A percentile compares a stretch with the other conserved stretches of the same genome.
These are phyloP conservation scores for Chlorella ohadii DNA, from an alignment of 139 green algal genomes.

Conservation along the genomic window DNA sequence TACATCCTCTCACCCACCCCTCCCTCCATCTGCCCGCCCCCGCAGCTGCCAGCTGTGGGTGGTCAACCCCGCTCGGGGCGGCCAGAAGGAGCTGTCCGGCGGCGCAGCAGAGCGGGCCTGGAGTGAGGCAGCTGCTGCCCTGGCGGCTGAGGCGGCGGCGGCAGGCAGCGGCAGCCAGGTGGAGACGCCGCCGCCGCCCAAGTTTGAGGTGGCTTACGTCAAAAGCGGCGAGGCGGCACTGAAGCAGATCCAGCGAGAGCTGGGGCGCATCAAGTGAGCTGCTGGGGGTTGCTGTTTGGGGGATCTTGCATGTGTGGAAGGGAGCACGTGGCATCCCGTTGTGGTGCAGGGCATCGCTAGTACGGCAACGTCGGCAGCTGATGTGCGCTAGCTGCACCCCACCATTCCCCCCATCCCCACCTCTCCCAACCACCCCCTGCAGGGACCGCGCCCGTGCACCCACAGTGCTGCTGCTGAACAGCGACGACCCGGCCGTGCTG, in stretches of 20 bases:
- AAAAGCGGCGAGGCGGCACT: slow-evolving; percentile 24
- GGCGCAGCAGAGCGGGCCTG: slow-evolving; percentile 62
- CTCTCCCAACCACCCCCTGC: no score
- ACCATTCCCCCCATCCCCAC: no score
- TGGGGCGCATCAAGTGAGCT: slow-evolving; percentile 27
- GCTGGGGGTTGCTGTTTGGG: neutral
- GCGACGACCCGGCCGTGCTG: slow-evolving; percentile 33
- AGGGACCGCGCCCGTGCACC: slow-evolving; percentile 60
- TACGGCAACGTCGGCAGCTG: no score
- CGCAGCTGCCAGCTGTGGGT: slow-evolving; percentile 43
- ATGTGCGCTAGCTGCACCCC: no score
- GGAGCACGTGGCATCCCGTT: no score
- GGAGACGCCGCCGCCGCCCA: neutral
- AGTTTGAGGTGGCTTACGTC: slow-evolving; percentile 74
- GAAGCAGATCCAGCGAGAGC: slow-evolving; percentile 26
- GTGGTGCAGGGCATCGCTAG: no score
- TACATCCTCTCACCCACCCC: neutral
- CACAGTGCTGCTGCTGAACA: slow-evolving; percentile 53
- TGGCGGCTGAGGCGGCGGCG: neutral
- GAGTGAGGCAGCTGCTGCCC: slow-evolving; percentile 52
- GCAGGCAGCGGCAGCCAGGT: slow-evolving; percentile 6
- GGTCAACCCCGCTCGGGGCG: slow-evolving; percentile 39
- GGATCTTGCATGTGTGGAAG: no score
- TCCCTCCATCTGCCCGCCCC: neutral
- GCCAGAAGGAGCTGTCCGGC: slow-evolving; percentile 60